Evolutionary conservation across 2,329 filamentous ascomycete species (phyloP), one percentile per base, ranked within the genome.

Genomic region (Fonsecaea monophora): DNA sequence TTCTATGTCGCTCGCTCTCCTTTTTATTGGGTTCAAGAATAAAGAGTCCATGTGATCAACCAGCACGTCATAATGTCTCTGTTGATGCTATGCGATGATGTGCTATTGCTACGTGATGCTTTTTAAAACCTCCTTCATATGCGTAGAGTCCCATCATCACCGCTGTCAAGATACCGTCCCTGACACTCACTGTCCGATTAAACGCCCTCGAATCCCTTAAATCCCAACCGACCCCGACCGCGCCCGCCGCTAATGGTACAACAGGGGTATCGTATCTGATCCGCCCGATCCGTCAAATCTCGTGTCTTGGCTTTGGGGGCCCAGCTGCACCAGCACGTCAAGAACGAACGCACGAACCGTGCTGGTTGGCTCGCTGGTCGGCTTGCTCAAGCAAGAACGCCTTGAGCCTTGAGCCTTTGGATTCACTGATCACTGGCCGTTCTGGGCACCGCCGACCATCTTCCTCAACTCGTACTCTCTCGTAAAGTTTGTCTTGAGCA

Each of bases 381-480:
- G 25, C 25, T 25, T 3, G 25, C 25, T 2, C 25, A 3, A 25
- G 25, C 2, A 25, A 25, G 25, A 25, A 25, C 25, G 25, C 25
- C 25, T 25, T 25, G 25, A 25, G 25, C 2, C 25, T 25, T 25
- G 25, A 25, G 25, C 2, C 25, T 25, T 25, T 1, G 25, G 25
- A 25, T 25, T 25, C 25, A 25, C n/a, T 45, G n/a, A 34, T 66
- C 62, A 71, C 53, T 65, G 38, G 34, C 62, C 68, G 37, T 80
- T 79, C 72, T 89, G 86, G 60, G 86, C 86, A 25, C 86, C 87
- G 53, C 87, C 87, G 67, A 90, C 92, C 85, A 96, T 94, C 80
- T 93, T 94, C 74, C 92, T 89, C 73, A 96, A 82, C 79, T 96
- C 92, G 81, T 89, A 95, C 79, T 98, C 94, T 75, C 94, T 93